Conservation (phyloP, 164 flowering plant species). For the Vitis labrusca region DNA sequence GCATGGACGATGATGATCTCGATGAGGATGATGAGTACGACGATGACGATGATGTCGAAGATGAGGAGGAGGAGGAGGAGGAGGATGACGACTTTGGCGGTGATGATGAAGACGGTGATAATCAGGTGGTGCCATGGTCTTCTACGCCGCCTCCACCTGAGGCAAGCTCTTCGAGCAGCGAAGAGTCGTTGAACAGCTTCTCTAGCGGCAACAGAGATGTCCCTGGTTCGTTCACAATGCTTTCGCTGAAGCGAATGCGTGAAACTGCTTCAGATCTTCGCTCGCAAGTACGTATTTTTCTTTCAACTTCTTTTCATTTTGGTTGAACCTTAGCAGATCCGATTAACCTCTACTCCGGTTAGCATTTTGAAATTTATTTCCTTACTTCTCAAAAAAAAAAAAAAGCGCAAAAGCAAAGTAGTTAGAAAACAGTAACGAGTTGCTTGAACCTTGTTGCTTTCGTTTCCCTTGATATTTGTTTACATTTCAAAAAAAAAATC, state of each 20-base stretch:
- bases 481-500: too few species aligned
- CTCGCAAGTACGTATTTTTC: slow-evolving; percentile 7
- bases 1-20: not conserved
- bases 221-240: not conserved
- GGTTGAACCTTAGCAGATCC: not conserved
- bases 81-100: not conserved
- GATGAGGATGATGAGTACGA: too few species aligned
- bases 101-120: slow-evolving; percentile 24
- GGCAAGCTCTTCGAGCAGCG: slow-evolving; percentile 28
- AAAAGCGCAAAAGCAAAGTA: too few species aligned
- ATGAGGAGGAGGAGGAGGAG: not conserved
- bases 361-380: not conserved
- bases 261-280: slow-evolving; percentile 17
- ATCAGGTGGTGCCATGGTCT: slow-evolving; percentile 46
- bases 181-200: slow-evolving; percentile 11
- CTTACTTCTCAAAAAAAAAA: not conserved
- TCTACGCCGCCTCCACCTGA: slow-evolving; percentile 28
- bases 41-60: not conserved
- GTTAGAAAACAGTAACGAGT: too few species aligned
- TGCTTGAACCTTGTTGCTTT: too few species aligned
- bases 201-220: not conserved
- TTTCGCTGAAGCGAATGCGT: slow-evolving; percentile 18
- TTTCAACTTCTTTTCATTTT: not conserved
- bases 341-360: too few species aligned
- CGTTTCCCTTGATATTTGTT: too few species aligned